Base-by-base conservation (phyloP, 2,329 filamentous ascomycete species). In the Aspergillus sp. region DNA sequence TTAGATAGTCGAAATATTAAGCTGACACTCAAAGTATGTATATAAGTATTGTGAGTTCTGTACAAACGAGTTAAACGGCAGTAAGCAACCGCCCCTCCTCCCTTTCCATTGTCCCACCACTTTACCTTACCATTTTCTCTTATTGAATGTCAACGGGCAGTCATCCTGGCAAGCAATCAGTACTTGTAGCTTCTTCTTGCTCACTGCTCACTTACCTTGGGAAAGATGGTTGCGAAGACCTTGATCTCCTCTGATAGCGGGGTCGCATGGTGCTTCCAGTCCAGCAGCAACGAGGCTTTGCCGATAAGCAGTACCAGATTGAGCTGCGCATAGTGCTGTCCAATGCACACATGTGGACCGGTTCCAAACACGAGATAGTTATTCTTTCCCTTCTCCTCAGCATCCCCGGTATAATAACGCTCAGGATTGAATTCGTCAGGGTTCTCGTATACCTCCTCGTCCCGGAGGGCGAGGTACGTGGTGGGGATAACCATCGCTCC, bases 331-430 rank as follows among this genome's bases (percentile, higher is more conserved):
- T 84, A 85, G 55, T 72, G 76, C 50, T 76, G 71, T 0, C 81
- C 82, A 1, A 84, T 72, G 60, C 82, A 84, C 23, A 83, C 79
- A 62, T 85, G 82, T 0, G 82, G 66, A 0, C 82, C 82, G 0
- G 81, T 74, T 1, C 82, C 82, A 64, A 85, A 85, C 0, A 85
- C 82, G 1, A 85, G 74, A 81, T 81, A 85, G 55, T 84, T 84
- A 66, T 81, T 83, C 0, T 77, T 82, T 4, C 47, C 47, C 68
- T 84, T 80, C 8, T 74, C 72, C 63, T 79, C 80, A 2, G 82
- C 82, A 57, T 84, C 79, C 0, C 82, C 82, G 0, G 80, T 74
- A 30, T 84, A 81, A 82, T 82, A 85, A 21, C 82, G 76, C 2
- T 84, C 81, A 0, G 82, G 82, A 41, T 84, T 75, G 32, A 84